phyloP scores from a whole-genome alignment of 352 stramenopile species.

The Globisporangium barbulae region DNA sequence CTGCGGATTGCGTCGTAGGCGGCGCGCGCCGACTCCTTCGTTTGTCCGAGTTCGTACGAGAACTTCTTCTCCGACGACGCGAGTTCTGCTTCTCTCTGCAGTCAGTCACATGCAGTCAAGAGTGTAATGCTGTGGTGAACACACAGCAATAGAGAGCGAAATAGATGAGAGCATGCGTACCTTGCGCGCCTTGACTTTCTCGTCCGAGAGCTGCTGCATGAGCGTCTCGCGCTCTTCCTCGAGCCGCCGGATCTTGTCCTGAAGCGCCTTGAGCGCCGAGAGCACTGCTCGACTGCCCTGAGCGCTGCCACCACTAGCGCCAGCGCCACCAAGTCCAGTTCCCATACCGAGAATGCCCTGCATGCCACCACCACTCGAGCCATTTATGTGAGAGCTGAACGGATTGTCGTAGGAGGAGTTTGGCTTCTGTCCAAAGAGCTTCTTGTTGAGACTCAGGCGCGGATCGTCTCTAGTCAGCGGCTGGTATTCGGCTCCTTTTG shows the following conservation, averaged over 20 bases:
- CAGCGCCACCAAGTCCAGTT: background rate
- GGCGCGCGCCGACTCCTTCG: slow-evolving; percentile 60
- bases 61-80: slow-evolving; percentile 60
- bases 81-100: slow-evolving; percentile 43
- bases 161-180: slow-evolving; percentile 13
- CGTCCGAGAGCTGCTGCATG: slow-evolving; percentile 55
- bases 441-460: slow-evolving; percentile 28
- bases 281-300: slow-evolving; percentile 68
- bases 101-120: background rate
- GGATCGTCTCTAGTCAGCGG: background rate
- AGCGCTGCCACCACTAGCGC: slow-evolving; percentile 12
- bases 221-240: slow-evolving; percentile 63
- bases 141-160: slow-evolving; percentile 3
- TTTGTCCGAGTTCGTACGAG: slow-evolving; percentile 60
- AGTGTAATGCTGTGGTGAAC: background rate
- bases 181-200: slow-evolving; percentile 51
- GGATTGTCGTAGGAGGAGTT: background rate
- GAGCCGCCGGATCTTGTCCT: slow-evolving; percentile 72
- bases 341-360: slow-evolving; percentile 9
- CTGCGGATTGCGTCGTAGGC: slow-evolving; percentile 57
- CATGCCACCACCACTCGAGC: slow-evolving; percentile 2
- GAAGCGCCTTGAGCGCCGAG: slow-evolving; percentile 70
- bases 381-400: background rate
- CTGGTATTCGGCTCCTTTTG: background rate
- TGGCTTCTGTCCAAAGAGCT: slow-evolving; percentile 19